These are phyloP conservation scores for Telfairia occidentalis DNA, from an alignment of 331 rosid genomes.

Conservation along the genomic window DNA sequence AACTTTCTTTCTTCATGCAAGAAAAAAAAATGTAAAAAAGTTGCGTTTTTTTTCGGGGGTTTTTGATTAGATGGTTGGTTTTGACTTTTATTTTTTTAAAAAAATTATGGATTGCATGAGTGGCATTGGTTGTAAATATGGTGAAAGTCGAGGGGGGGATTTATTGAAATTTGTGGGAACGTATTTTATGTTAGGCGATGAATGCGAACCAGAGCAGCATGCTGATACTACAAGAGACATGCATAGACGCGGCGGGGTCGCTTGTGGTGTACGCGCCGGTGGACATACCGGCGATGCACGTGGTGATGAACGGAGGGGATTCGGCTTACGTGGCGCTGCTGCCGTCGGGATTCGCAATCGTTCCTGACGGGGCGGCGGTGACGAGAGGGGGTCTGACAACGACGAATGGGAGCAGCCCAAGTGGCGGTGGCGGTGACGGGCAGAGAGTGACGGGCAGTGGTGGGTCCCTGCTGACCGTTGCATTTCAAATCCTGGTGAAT, in stretches of 20 bases:
- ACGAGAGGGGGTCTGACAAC: background rate
- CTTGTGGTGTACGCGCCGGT: constrained; percentile 98
- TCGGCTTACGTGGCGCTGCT: constrained; percentile 84
- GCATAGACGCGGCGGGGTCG: constrained; percentile 80
- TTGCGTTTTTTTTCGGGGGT: background rate
- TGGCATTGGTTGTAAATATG: constrained; percentile 17
- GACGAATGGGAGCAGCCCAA: constrained; percentile 6
- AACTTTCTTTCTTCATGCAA: background rate
- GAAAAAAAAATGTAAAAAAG: background rate
- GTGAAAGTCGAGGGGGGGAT: no score
- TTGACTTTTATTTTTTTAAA: constrained; percentile 2
- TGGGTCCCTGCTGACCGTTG: constrained; percentile 56
- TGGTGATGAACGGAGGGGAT: constrained; percentile 92
- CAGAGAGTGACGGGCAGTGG: constrained; percentile 9
- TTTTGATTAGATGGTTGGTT: background rate
- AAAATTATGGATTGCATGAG: no score
- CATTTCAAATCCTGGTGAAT: constrained; percentile 49
- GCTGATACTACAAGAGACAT: constrained; percentile 83
- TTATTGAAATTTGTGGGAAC: background rate
- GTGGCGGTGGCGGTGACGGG: background rate
- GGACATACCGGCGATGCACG: constrained; percentile 83
- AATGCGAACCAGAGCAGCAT: constrained; percentile 83
- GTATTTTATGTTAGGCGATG: constrained; percentile 38
- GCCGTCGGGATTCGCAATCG: constrained; percentile 69
- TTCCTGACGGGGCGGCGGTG: constrained; percentile 49